Percentiles rank a stretch among this genome's conserved stretches.
Conservation (phyloP, 2,329 filamentous ascomycete genomes). For the Sordariomycetes sp. region DNA sequence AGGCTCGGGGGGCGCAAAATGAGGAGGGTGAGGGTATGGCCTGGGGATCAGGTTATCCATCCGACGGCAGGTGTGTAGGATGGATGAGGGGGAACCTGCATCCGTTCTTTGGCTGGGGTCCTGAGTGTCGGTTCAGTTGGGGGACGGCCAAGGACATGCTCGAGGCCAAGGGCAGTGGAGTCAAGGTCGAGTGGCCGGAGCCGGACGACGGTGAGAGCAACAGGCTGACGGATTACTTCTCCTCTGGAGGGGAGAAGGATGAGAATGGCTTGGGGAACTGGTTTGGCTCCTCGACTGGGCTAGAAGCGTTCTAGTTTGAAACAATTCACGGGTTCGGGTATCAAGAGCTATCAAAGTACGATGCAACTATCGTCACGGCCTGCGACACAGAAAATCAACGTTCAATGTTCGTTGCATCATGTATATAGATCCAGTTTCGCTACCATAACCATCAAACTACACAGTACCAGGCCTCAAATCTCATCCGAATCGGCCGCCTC, state of each 20-base stretch:
- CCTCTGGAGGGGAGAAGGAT: conserved; percentile 29
- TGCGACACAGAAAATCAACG: too few relatives aligned
- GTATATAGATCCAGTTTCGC: too few relatives aligned
- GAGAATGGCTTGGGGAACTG: conserved; percentile 65
- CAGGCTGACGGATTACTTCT: conserved; percentile 71
- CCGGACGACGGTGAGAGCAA: conserved; percentile 62
- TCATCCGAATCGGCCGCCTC: conserved; percentile 55
- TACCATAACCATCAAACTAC: too few relatives aligned
- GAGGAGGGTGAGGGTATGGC: conserved; percentile 27
- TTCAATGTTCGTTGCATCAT: too few relatives aligned
- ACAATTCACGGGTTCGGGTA: too few relatives aligned
- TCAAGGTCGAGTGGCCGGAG: conserved; percentile 76
- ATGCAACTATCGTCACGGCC: too few relatives aligned
- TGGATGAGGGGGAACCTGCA: conserved; percentile 89
- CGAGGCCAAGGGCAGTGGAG: conserved; percentile 54
- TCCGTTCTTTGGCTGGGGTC: conserved; percentile 89
- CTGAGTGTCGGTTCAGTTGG: conserved; percentile 92
- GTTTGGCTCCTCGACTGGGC: conserved; percentile 67
- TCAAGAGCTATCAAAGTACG: too few relatives aligned
- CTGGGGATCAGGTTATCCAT: conserved; percentile 94
- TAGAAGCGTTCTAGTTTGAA: conserved; percentile 55
- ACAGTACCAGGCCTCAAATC: conserved; percentile 28
- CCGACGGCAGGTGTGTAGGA: conserved; percentile 66
- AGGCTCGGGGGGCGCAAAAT: conserved; percentile 21
- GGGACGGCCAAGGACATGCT: conserved; percentile 90